Base-by-base conservation (phyloP, 352 stramenopile species). In the Globisporangium uncinulatum region DNA sequence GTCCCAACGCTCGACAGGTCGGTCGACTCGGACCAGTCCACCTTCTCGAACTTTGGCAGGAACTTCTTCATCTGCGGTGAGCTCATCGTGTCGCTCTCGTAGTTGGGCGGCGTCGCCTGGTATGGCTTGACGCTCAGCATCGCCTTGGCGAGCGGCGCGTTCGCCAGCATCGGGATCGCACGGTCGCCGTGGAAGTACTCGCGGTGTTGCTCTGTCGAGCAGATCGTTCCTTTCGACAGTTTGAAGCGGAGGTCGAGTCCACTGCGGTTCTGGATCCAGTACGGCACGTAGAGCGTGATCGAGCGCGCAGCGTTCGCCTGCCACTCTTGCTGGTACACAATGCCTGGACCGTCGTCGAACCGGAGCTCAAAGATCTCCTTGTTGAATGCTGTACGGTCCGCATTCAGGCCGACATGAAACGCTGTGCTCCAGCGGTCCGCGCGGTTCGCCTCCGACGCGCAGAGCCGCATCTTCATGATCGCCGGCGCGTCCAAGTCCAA, bases 191-290 rank as follows among this genome's bases (percentile, higher is more conserved):
- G 70, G 61, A 95, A 95, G 61, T 83, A 94, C 14, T 48, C 20
- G 15, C 78, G 79, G 56, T 95, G 86, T 34, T 90, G 59, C 49
- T 94, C 82, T 15, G 79, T 59, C 17, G 82, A 70, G 51, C 73
- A 90, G 13, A 79, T 47, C 9, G 70, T 68, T 34, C 79, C 82
- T 52, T 86, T 80, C 21, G 71, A 61, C 15, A 92, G 20, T 37
- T 86, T 87, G 56, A 89, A 80, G 4, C 66, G 63, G 42, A 94
- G 62, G 34, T 95, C 86, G 10, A 95, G 68, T 8, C 86, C 86
- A 56, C 70, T 86, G 36, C 80, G 78, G 59, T 95, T 95, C 57
- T 92, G 83, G 59, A 95, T 87, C 86, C 86, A 95, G 59, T 87
- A 95, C 6, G 83, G 86, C 11, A 69, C 73, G 48, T 76, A 92